Percentiles rank a stretch among this genome's conserved stretches.
Evolutionary conservation across 2,329 filamentous ascomycete species (phyloP).

Genomic region (Pyricularia sp.): DNA sequence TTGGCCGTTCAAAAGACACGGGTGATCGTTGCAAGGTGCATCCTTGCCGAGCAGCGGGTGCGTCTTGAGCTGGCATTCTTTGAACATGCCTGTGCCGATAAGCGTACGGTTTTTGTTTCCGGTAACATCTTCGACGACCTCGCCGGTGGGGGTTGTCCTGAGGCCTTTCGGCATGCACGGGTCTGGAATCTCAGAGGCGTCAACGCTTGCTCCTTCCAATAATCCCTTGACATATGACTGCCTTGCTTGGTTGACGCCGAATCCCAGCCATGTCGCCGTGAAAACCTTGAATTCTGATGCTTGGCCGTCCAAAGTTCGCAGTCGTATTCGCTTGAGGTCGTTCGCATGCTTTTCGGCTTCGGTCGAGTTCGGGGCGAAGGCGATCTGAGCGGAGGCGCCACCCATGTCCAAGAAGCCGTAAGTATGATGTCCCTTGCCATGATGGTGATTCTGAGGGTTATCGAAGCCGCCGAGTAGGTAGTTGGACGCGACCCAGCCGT

Average conservation of each 20-base stretch:
- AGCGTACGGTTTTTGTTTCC: slow-evolving; percentile 36
- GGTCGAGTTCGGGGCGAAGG: slow-evolving; percentile 87
- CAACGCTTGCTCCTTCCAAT: slow-evolving; percentile 37
- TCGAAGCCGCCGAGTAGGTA: slow-evolving; percentile 90
- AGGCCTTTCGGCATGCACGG: slow-evolving; percentile 79
- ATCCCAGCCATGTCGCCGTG: slow-evolving; percentile 91
- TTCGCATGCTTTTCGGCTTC: slow-evolving; percentile 82
- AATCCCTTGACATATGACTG: slow-evolving; percentile 70
- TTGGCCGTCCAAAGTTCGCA: slow-evolving; percentile 71
- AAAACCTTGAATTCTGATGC: slow-evolving; percentile 78
- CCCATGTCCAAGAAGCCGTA: slow-evolving; percentile 99
- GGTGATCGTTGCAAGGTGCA: slow-evolving; percentile 64
- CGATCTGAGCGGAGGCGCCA: slow-evolving; percentile 92
- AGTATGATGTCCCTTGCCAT: slow-evolving; percentile 81
- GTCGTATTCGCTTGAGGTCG: slow-evolving; percentile 72
- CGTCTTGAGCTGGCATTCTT: slow-evolving; percentile 69
- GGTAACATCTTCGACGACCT: slow-evolving; percentile 24
- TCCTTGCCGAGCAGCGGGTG: slow-evolving; percentile 86
- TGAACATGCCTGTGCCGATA: slow-evolving; percentile 74
- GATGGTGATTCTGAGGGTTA: slow-evolving; percentile 55
- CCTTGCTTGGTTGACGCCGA: slow-evolving; percentile 89
- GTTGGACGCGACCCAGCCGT: slow-evolving; percentile 95
- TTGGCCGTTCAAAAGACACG: slow-evolving; percentile 80
- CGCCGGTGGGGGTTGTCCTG: slow-evolving; percentile 59
- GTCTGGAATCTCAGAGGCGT: slow-evolving; percentile 62